Conservation (phyloP, 495 filamentous ascomycete species). For the Elasticomyces elasticus region DNA sequence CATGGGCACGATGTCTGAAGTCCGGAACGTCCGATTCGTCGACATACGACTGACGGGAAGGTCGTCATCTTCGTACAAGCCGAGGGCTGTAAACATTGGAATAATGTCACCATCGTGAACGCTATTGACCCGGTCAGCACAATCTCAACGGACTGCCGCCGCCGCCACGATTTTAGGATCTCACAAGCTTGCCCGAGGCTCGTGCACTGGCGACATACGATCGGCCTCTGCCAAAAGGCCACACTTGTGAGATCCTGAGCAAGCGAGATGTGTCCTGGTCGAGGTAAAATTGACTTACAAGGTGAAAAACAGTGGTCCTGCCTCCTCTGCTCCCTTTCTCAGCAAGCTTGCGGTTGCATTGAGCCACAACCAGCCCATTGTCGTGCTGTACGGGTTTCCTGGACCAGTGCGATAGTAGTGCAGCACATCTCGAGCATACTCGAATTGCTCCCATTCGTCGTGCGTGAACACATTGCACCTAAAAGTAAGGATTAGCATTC, state of each 20-base stretch:
- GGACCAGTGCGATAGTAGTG: constrained; percentile 55
- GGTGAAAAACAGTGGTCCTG: constrained; percentile 46
- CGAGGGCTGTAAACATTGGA: constrained; percentile 45
- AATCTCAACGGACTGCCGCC: too few species aligned
- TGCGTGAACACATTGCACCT: constrained; percentile 49
- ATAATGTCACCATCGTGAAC: constrained; percentile 53
- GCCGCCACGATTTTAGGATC: too few species aligned
- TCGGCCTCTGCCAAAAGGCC: too few species aligned
- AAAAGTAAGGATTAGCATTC: too few species aligned
- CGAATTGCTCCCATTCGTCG: constrained; percentile 48
- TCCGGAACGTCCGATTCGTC: constrained; percentile 42
- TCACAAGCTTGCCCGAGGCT: too few species aligned
- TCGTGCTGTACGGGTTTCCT: constrained; percentile 45
- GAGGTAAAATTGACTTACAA: constrained; percentile 42
- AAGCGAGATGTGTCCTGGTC: background rate
- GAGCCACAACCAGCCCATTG: constrained; percentile 55
- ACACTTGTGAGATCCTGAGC: too few species aligned
- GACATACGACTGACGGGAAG: constrained; percentile 39
- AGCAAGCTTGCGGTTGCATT: constrained; percentile 48
- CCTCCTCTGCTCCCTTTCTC: constrained; percentile 35
- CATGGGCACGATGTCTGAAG: constrained; percentile 49
- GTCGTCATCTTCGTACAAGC: constrained; percentile 32
- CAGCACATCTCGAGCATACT: constrained; percentile 50
- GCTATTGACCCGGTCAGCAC: constrained; percentile 25
- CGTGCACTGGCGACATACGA: too few species aligned